A percentile compares a stretch with the other conserved stretches of the same genome.
Conservation (phyloP, 176 grass and related monocot species). For the Cymbopogon citratus region DNA sequence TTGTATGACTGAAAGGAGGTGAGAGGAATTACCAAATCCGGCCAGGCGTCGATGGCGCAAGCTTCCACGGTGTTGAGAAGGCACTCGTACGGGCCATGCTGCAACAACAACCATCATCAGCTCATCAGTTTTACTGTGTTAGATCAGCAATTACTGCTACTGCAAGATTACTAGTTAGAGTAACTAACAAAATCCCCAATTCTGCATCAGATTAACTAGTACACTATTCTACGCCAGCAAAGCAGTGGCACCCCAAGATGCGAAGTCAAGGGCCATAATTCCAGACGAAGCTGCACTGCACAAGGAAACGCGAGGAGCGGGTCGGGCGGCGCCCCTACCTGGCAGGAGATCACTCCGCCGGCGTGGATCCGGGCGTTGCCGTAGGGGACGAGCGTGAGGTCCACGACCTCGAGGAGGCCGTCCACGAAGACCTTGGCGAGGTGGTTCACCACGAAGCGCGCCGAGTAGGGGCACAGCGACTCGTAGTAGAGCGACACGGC, state of each 20-base stretch:
- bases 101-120: slow-evolving; percentile 29
- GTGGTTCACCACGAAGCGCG: slow-evolving; percentile 35
- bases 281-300: not conserved
- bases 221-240: not conserved
- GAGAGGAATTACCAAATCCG: slow-evolving; percentile 60
- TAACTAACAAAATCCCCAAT: not conserved
- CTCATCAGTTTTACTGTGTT: not conserved
- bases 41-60: slow-evolving; percentile 81
- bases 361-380: slow-evolving; percentile 37
- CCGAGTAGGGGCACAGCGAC: slow-evolving; percentile 48
- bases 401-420: slow-evolving; percentile 21
- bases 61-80: slow-evolving; percentile 86
- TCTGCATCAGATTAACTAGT: too few species aligned
- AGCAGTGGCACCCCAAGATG: not conserved
- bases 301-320: not conserved
- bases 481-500: slow-evolving; percentile 46
- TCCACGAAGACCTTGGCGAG: slow-evolving; percentile 41
- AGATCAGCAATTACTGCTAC: not conserved
- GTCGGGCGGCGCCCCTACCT: slow-evolving; percentile 9
- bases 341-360: slow-evolving; percentile 33
- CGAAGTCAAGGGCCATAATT: not conserved
- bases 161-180: not conserved
- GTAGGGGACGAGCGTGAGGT: slow-evolving; percentile 43
- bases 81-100: slow-evolving; percentile 86
- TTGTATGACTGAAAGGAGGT: not conserved